Evolutionary conservation across 331 rosid genomes (phyloP), one percentile per base, ranked within the genome.

Genomic region (Phaseolus coccineus): DNA sequence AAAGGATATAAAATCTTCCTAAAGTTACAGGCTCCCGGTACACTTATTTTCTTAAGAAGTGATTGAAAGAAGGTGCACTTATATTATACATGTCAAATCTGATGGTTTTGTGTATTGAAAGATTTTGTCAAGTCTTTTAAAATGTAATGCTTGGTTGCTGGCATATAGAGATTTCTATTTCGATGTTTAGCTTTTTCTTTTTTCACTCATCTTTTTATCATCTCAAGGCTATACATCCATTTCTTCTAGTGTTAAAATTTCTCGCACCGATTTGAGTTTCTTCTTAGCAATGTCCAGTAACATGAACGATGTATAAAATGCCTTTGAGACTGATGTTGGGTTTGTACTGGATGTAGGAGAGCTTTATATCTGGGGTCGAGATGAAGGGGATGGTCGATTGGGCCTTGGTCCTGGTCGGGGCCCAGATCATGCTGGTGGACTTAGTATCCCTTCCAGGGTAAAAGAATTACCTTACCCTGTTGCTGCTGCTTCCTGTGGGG

Each of bases 341-440:
- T 52, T 59, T 78, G 19, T 73, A 42, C 71, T 80, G 83, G 57
- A 67, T 81, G 78, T 50, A 95, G 98, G 98, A 39, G 97, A 92
- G 82, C 88, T 95, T 72, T 92, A 91, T 85, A 86, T 87, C 30
- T 95, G 98, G 97, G 98, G 98, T 68, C 90, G 99, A 81, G 99
- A 95, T 71, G 97, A 93, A 87, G 97, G 94, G 51, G 97, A 95
- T 71, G 99, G 99, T 50, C 88, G 97, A 79, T 92, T 95, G 84
- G 99, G 97, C 64, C 94, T 95, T 76, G 99, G 99, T 85, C 97
- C 97, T 65, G 87, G 85, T 74, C 85, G 92, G 33, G 99, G 98
- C 70, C 97, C 97, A 76, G 89, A 91, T 78, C 96, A 93, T 47
- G 94, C 91, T 37, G 99, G 98, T 48, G 97, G 99, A 48, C 88